phyloP scores from a whole-genome alignment of 1,139 yeast species.

The Yamadazyma kanchanaburiensis region DNA sequence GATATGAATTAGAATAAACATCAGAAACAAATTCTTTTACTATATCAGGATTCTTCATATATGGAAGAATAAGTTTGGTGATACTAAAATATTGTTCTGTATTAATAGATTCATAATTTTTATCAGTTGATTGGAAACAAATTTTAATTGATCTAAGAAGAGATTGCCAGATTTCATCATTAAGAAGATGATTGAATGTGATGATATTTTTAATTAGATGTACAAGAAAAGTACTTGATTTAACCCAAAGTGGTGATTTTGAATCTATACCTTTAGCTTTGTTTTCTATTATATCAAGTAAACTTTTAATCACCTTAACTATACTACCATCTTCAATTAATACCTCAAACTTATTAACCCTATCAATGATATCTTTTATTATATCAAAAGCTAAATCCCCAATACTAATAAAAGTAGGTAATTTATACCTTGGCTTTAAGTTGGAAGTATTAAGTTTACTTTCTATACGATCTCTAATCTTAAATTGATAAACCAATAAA shows the following conservation, averaged over 20 bases:
- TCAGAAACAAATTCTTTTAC: constrained; percentile 41
- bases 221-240: constrained; percentile 32
- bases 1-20: constrained; percentile 30
- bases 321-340: constrained; percentile 48
- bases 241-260: constrained; percentile 40
- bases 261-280: constrained; percentile 34
- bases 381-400: constrained; percentile 49
- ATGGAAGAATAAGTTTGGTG: constrained; percentile 40
- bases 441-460: constrained; percentile 26
- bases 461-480: constrained; percentile 52
- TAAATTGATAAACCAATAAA: constrained; percentile 56
- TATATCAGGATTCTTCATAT: constrained; percentile 22
- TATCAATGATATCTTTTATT: constrained; percentile 32
- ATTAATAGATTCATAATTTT: constrained; percentile 46
- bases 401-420: constrained; percentile 68
- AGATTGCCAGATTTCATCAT: constrained; percentile 42
- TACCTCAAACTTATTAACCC: constrained; percentile 25
- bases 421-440: constrained; percentile 32
- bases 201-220: constrained; percentile 15
- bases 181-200: constrained; percentile 7
- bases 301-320: constrained; percentile 19
- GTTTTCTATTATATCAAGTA: constrained; percentile 25
- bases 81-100: constrained; percentile 43
- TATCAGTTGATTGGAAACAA: constrained; percentile 30
- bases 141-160: constrained; percentile 41